These are phyloP conservation scores for Camelina laxa DNA, from an alignment of 345 rosid species.

Conservation along the genomic window DNA sequence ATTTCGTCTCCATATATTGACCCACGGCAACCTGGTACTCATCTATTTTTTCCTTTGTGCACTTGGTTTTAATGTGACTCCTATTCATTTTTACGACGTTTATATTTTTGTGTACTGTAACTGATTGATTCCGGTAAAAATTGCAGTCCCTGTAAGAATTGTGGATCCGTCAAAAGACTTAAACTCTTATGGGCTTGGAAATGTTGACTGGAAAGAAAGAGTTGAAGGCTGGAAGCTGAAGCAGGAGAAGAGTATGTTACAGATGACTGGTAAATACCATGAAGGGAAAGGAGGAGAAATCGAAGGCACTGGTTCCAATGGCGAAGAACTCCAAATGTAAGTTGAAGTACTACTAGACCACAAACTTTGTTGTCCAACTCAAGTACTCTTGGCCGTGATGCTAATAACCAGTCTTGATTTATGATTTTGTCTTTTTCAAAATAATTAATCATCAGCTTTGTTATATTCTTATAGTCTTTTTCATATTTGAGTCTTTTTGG, in stretches of 20 bases:
- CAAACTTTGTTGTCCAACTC: slow-evolving; percentile 4
- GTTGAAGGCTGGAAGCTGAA: slow-evolving; percentile 99
- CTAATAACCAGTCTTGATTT: neutral
- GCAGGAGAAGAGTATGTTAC: slow-evolving; percentile 89
- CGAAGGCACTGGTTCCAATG: slow-evolving; percentile 98
- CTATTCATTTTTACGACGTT: neutral
- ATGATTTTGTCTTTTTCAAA: slow-evolving; percentile 4
- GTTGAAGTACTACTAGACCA: slow-evolving; percentile 36
- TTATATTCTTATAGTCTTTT: slow-evolving; percentile 8
- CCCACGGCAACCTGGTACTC: slow-evolving; percentile 96
- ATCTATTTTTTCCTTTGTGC: slow-evolving; percentile 12
- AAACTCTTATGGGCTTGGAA: slow-evolving; percentile 97
- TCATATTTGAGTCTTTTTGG: slow-evolving; percentile 11
- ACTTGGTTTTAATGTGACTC: slow-evolving; percentile 20
- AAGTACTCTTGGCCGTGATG: neutral
- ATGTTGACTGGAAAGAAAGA: slow-evolving; percentile 99
- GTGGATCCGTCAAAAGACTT: slow-evolving; percentile 99
- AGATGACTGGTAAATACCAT: slow-evolving; percentile 71
- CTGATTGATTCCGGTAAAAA: slow-evolving; percentile 31
- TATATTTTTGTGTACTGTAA: slow-evolving; percentile 2
- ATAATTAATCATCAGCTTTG: neutral
- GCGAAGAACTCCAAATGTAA: slow-evolving; percentile 97
- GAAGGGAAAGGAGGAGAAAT: slow-evolving; percentile 94
- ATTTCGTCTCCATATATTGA: slow-evolving; percentile 89
- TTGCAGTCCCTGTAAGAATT: slow-evolving; percentile 92